These are phyloP conservation scores for Vitis rotundifolia DNA, from an alignment of 164 flowering plant species.

Conservation along the genomic window DNA sequence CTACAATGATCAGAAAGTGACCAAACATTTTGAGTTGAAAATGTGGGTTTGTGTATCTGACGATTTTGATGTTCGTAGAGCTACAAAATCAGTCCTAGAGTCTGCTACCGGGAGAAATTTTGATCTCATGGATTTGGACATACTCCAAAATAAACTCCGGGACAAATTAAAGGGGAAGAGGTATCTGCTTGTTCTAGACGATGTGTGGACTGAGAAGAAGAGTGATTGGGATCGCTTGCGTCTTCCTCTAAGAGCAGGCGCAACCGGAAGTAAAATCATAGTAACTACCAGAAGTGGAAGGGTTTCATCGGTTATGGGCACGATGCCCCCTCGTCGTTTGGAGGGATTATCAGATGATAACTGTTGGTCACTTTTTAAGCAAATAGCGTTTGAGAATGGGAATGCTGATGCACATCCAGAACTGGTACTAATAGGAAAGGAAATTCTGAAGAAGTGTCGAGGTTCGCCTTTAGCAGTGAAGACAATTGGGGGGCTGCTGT, in stretches of 20 bases:
- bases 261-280: neutral
- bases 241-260: neutral
- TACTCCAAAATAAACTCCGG: neutral
- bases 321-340: neutral
- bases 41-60: conserved; percentile 9
- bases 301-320: neutral
- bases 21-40: neutral
- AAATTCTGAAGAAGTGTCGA: neutral
- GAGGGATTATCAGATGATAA: neutral
- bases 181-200: conserved; percentile 7
- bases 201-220: conserved; percentile 1
- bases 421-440: neutral
- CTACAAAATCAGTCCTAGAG: neutral
- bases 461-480: too few relatives aligned
- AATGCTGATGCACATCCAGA: neutral
- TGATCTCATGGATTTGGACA: neutral
- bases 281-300: neutral
- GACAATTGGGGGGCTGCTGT: too few relatives aligned
- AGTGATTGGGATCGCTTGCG: neutral
- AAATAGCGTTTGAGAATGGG: conserved; percentile 1
- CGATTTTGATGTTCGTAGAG: conserved; percentile 1
- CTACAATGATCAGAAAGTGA: neutral
- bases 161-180: neutral
- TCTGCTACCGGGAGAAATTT: neutral
- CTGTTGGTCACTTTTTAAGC: conserved; percentile 1